A percentile compares a stretch with the other conserved stretches of the same genome.
phyloP scores from a whole-genome alignment of 805 yeast genomes.

The Myxozyma kluyveri region DNA sequence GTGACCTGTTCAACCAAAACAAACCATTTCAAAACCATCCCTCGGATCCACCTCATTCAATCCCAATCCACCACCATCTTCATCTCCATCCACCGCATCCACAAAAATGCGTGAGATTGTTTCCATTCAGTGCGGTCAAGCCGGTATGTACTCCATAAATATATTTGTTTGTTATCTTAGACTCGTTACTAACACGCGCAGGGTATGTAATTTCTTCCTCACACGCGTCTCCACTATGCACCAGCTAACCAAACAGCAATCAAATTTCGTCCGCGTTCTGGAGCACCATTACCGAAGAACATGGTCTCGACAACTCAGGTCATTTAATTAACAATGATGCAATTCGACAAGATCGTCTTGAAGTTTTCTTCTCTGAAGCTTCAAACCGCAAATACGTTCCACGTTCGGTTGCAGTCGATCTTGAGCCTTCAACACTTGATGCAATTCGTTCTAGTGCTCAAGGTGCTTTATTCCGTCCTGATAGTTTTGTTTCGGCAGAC shows the following conservation, averaged over 20 bases:
- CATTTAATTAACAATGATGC: constrained; percentile 35
- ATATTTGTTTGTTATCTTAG: not conserved
- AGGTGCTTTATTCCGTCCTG: constrained; percentile 88
- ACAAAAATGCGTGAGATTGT: constrained; percentile 44
- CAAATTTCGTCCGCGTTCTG: constrained; percentile 45
- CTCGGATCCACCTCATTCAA: not conserved
- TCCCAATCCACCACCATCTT: not conserved
- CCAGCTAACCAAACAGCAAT: constrained; percentile 32
- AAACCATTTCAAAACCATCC: not conserved
- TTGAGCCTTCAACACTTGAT: constrained; percentile 93
- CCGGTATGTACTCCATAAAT: constrained; percentile 37
- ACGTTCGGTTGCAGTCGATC: constrained; percentile 85
- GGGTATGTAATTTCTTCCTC: not conserved
- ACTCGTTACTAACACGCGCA: not conserved
- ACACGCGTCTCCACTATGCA: not conserved
- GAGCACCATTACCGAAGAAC: constrained; percentile 44
- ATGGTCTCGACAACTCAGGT: constrained; percentile 42
- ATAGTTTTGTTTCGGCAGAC: constrained; percentile 84
- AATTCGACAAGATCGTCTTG: constrained; percentile 50
- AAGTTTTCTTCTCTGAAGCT: constrained; percentile 87
- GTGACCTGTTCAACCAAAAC: too few relatives aligned
- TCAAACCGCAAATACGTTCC: constrained; percentile 87
- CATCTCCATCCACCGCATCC: not conserved
- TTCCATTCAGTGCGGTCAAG: constrained; percentile 47
- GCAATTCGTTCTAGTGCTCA: constrained; percentile 74